Percentiles rank a stretch among this genome's conserved stretches.
Conservation (phyloP, 2,329 filamentous ascomycete species). For the Trematosphaeria pertusa region DNA sequence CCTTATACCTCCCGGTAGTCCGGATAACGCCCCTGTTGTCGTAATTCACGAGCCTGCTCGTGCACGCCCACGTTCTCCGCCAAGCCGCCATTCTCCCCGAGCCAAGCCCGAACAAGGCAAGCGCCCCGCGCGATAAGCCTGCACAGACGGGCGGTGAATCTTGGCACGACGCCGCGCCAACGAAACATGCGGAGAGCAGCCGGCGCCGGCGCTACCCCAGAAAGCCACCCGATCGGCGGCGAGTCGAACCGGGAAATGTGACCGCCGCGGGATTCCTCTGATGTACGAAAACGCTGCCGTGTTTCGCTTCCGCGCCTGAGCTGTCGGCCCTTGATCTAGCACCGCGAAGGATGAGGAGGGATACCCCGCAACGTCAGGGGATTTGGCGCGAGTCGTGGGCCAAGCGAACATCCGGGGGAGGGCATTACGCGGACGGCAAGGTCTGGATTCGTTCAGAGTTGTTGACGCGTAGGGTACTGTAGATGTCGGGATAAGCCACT, state of each 20-base stretch:
- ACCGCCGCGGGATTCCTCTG: not conserved
- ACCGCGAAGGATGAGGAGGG: no score
- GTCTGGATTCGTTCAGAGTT: not conserved
- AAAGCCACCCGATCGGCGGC: not conserved
- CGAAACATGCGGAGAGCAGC: not conserved
- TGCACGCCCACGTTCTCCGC: no score
- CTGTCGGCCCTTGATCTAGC: not conserved
- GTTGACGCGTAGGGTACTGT: no score
- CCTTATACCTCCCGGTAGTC: not conserved
- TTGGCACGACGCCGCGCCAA: constrained; percentile 1
- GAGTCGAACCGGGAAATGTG: not conserved
- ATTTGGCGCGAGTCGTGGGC: not conserved
- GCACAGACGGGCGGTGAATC: not conserved
- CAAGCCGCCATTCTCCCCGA: no score
- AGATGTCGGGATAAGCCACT: no score
- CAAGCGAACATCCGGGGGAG: not conserved
- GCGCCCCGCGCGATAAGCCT: not conserved
- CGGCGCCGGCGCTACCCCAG: not conserved
- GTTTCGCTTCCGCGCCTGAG: not conserved
- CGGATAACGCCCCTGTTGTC: not conserved
- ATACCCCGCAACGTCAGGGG: no score
- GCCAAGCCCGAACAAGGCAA: no score
- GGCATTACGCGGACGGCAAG: not conserved
- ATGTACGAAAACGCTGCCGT: not conserved
- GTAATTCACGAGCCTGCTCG: not conserved